phyloP scores from a whole-genome alignment of 192 early-diverging fungal genomes.

The Rhizophagus sp. region DNA sequence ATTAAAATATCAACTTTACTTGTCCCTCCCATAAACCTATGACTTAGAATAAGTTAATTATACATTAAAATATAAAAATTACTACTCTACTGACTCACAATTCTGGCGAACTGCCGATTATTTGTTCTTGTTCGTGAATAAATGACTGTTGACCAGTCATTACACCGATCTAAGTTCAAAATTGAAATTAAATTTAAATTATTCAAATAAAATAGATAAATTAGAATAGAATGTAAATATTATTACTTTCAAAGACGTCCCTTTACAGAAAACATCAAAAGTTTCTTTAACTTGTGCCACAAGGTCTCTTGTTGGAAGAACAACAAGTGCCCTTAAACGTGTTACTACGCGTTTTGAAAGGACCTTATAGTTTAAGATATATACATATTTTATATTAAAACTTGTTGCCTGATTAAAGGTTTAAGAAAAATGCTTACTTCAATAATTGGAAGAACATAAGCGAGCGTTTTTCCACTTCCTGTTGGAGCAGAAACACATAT shows the following conservation, averaged over 20 bases:
- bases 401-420: background rate
- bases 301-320: conserved; percentile 93
- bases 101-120: conserved; percentile 42
- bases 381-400: background rate
- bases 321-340: conserved; percentile 83
- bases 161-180: conserved; percentile 51
- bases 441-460: conserved; percentile 93
- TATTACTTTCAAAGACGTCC: conserved; percentile 65
- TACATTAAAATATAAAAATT: background rate
- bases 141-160: conserved; percentile 80
- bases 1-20: conserved; percentile 87
- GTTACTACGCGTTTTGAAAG: conserved; percentile 73
- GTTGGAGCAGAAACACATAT: conserved; percentile 94
- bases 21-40: conserved; percentile 53
- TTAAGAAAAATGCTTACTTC: conserved; percentile 44
- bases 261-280: conserved; percentile 75
- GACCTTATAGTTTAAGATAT: conserved; percentile 39
- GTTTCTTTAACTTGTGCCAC: conserved; percentile 86
- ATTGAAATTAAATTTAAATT: background rate
- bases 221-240: background rate
- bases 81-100: conserved; percentile 2
- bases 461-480: conserved; percentile 94
- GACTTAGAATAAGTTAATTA: background rate
- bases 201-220: no score
- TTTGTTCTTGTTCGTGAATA: conserved; percentile 63